Evolutionary conservation across 2,329 filamentous ascomycete species (phyloP).

Genomic region (Neopestalotiopsis clavispora): DNA sequence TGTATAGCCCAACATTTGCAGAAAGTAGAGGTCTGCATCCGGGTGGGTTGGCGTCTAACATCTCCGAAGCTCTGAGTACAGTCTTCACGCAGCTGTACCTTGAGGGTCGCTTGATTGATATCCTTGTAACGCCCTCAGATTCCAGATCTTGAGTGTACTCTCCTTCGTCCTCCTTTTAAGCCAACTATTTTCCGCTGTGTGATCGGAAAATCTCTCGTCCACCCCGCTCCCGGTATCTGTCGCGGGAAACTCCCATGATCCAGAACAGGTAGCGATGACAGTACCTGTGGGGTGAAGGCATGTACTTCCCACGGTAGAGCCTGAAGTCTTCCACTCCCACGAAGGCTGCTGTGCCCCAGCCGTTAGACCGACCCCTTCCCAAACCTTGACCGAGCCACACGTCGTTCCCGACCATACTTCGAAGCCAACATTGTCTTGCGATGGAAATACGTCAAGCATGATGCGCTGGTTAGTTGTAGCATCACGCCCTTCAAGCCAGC

Average conservation of each 20-base stretch:
- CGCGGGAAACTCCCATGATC: slow-evolving; percentile 50
- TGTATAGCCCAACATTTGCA: no score
- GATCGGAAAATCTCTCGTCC: slow-evolving; percentile 19
- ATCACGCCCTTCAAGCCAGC: slow-evolving; percentile 55
- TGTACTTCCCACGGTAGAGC: slow-evolving; percentile 53
- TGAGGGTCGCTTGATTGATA: neutral
- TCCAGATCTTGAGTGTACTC: slow-evolving; percentile 54
- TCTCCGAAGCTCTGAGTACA: neutral
- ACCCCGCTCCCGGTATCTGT: slow-evolving; percentile 22
- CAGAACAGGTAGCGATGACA: slow-evolving; percentile 61
- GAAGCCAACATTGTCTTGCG: slow-evolving; percentile 46
- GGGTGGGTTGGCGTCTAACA: no score
- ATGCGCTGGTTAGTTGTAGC: slow-evolving; percentile 61
- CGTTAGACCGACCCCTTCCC: slow-evolving; percentile 58
- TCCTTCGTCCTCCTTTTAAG: slow-evolving; percentile 39
- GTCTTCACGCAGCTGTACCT: neutral
- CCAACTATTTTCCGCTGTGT: slow-evolving; percentile 22
- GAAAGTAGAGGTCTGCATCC: no score
- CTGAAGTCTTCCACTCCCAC: slow-evolving; percentile 53
- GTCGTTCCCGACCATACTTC: slow-evolving; percentile 68
- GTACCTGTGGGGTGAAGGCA: slow-evolving; percentile 59
- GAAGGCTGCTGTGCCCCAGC: slow-evolving; percentile 49
- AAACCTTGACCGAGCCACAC: slow-evolving; percentile 60
- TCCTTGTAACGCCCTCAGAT: slow-evolving; percentile 27
- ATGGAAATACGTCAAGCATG: slow-evolving; percentile 58